Percentiles rank a stretch among this genome's conserved stretches.
Evolutionary conservation across 345 rosid species (phyloP).

Genomic region (Alliaria petiolata): DNA sequence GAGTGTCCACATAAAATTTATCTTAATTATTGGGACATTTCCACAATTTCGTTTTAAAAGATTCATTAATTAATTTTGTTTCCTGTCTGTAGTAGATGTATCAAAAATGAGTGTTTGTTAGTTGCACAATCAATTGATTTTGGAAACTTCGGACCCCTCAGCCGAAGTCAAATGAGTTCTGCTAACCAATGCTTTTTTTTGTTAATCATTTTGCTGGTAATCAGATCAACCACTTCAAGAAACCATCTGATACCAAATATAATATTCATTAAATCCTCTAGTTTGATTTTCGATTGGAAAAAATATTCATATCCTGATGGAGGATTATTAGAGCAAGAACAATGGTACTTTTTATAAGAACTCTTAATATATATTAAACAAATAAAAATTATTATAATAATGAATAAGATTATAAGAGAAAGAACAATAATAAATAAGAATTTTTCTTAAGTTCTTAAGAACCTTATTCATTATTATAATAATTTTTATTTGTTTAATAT

Average conservation of each 20-base stretch:
- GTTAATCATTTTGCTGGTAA: not conserved
- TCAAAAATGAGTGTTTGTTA: not conserved
- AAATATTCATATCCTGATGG: too few relatives aligned
- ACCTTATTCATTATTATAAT: too few relatives aligned
- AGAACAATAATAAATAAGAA: too few relatives aligned
- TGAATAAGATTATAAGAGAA: too few relatives aligned
- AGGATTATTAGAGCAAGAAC: too few relatives aligned
- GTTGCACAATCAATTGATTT: constrained; percentile 20
- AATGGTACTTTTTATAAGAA: too few relatives aligned
- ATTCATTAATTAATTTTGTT: constrained; percentile 5
- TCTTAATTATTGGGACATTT: not conserved
- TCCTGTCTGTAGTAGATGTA: constrained; percentile 27
- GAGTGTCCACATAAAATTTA: not conserved
- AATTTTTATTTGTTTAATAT: too few relatives aligned
- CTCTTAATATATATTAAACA: too few relatives aligned
- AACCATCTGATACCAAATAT: too few relatives aligned
- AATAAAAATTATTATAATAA: too few relatives aligned
- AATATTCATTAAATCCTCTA: too few relatives aligned
- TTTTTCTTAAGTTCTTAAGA: too few relatives aligned
- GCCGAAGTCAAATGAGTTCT: constrained; percentile 21
- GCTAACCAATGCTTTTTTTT: constrained; percentile 15
- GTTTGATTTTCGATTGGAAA: not conserved
- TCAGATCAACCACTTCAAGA: constrained; percentile 20
- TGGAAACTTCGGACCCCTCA: constrained; percentile 22
- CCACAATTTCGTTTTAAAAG: not conserved